phyloP scores from a whole-genome alignment of 805 yeast species.

The Kodamaea hsintzibuensis region DNA sequence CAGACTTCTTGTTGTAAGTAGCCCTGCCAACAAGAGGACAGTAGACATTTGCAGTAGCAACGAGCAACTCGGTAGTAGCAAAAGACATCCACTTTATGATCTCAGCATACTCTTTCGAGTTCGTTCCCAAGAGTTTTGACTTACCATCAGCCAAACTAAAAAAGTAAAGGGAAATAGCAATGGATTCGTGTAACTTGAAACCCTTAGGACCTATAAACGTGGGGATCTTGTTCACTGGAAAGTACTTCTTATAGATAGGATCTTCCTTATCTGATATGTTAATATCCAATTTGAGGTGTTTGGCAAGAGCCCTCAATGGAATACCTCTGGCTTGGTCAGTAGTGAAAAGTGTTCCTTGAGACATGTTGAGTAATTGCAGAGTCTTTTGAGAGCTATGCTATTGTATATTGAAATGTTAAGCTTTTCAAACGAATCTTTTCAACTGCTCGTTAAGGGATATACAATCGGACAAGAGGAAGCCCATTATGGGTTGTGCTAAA shows the following conservation, averaged over 20 bases:
- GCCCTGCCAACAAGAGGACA: conserved; percentile 59
- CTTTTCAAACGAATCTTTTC: no score
- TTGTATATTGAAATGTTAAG: no score
- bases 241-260: conserved; percentile 43
- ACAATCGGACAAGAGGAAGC: no score
- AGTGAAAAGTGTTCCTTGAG: conserved; percentile 66
- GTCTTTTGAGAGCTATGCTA: no score
- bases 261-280: conserved; percentile 47
- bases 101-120: conserved; percentile 60
- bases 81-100: conserved; percentile 79
- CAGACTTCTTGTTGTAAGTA: conserved; percentile 78
- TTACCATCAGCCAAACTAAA: conserved; percentile 47
- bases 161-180: conserved; percentile 65
- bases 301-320: conserved; percentile 52
- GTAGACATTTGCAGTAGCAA: conserved; percentile 46
- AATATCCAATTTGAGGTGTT: conserved; percentile 61
- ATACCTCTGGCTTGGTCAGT: conserved; percentile 30
- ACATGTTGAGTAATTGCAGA: conserved; percentile 47
- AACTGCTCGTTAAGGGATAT: no score
- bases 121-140: conserved; percentile 62
- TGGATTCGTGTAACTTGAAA: conserved; percentile 65
- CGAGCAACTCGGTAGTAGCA: conserved; percentile 65
- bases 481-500: no score
- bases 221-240: conserved; percentile 70
- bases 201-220: conserved; percentile 72